Evolutionary conservation across 768 basidiomycete species (phyloP), one percentile per base, ranked within the genome.

Genomic region (Lentinula sp.): DNA sequence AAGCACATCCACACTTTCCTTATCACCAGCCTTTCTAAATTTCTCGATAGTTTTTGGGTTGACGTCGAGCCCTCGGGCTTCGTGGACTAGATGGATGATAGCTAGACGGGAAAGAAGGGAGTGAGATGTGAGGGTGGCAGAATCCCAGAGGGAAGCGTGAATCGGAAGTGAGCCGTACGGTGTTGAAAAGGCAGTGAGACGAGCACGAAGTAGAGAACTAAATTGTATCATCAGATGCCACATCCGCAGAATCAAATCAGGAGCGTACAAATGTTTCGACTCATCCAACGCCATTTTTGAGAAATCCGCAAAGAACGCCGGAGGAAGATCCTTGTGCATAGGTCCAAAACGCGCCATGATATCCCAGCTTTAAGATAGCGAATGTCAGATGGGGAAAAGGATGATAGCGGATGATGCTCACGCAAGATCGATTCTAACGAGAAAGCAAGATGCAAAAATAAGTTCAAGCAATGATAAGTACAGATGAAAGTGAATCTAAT

Each of bases 211-310:
- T 2, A 92, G 75, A 0, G 86, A 77, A 64, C 81, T 82, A 9
- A 52, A 10, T 8, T 36, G 42, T 18, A 48, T 5, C 36, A 49
- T 15, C 61, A 56, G 45, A 9, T 56, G 51, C 6, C 37, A 18
- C 50, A 48, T 10, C 37, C 18, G 3, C 15, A 13, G n/a, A 9
- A 36, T 32, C 43, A 49, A 8, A n/a, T 16, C 9, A 23, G 15
- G 32, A 53, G 62, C 72, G 35, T 63, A 83, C 78, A 91, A 93
- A 69, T 91, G 91, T 69, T 91, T 90, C n/a, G 85, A 85, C 68
- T 94, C 91, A 73, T 94, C 92, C 37, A 92, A 78, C 0, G 90
- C 91, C 76, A 94, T 88, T 69, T 89, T 90, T 1, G 89, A 79
- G 69, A 91, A 94, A 72, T 93, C 90, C 20, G 84, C 81, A 74